Percentiles rank a stretch among this genome's conserved stretches.
phyloP scores from a whole-genome alignment of 1,284 basidiomycete genomes.

The Heterobasidion annosum region DNA sequence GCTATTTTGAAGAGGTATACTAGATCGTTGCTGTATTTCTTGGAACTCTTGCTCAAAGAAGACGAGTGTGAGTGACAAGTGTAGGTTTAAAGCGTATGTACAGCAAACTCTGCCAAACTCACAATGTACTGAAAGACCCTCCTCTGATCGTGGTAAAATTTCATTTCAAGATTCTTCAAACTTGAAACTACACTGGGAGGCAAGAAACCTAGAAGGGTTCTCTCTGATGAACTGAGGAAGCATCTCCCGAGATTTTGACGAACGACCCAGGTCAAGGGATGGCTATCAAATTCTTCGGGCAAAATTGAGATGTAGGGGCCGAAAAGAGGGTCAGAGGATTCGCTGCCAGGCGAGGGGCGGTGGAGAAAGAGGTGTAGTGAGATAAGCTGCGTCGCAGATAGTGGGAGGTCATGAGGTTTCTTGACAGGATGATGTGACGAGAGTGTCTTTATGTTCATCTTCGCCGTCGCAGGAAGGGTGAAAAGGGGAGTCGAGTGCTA shows the following conservation, averaged over 20 bases:
- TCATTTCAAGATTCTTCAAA: constrained; percentile 35
- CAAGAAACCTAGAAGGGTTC: constrained; percentile 29
- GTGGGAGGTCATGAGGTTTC: constrained; percentile 12
- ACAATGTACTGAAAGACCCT: constrained; percentile 33
- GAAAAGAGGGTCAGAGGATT: constrained; percentile 52
- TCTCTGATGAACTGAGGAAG: constrained; percentile 10
- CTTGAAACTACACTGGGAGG: constrained; percentile 41
- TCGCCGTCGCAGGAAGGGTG: constrained; percentile 54
- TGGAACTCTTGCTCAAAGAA: constrained; percentile 6
- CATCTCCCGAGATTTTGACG: constrained; percentile 13
- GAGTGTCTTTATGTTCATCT: constrained; percentile 67
- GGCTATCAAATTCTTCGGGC: constrained; percentile 58
- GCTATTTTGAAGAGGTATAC: background rate
- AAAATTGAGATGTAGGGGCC: constrained; percentile 70
- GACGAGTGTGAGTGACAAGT: background rate
- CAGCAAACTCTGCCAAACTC: constrained; percentile 39
- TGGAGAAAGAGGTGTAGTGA: constrained; percentile 39
- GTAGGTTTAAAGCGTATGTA: constrained; percentile 9
- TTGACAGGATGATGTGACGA: constrained; percentile 36
- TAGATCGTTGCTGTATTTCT: background rate
- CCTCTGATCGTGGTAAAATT: constrained; percentile 56
- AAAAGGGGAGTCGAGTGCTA: constrained; percentile 33
- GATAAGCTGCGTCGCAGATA: constrained; percentile 50
- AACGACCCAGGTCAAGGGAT: constrained; percentile 72
- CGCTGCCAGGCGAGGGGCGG: constrained; percentile 17